Evolutionary conservation across 2,329 filamentous ascomycete species (phyloP).

Genomic region (Botrytis byssoidea): DNA sequence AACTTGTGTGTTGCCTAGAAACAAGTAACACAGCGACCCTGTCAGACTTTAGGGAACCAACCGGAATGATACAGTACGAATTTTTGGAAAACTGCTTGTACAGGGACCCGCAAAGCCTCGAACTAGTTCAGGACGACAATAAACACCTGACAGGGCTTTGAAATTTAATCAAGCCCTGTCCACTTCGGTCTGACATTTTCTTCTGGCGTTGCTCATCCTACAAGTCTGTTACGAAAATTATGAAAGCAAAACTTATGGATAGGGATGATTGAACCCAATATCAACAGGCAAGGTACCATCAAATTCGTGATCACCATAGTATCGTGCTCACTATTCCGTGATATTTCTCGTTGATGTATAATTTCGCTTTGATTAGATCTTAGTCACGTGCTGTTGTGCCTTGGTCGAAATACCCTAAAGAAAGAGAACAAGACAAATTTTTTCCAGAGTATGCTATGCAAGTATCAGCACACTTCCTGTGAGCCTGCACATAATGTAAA

Average conservation of each 20-base stretch:
- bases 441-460: neutral
- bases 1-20: neutral
- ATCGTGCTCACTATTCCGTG: neutral
- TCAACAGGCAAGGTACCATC: neutral
- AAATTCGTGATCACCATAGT: neutral
- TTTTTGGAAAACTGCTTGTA: neutral
- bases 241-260: neutral
- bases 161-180: neutral
- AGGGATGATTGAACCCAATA: neutral
- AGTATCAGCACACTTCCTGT: neutral
- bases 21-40: neutral
- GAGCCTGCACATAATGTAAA: neutral
- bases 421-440: neutral
- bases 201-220: neutral
- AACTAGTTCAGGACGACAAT: neutral
- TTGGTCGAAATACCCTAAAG: neutral
- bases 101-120: neutral
- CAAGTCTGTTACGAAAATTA: neutral
- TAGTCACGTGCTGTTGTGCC: too few species aligned
- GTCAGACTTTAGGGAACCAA: neutral
- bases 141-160: neutral
- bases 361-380: neutral
- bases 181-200: neutral
- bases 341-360: neutral
- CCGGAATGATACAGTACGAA: neutral